Evolutionary conservation across 2,329 filamentous ascomycete species (phyloP).

Genomic region (Apiospora rasikravindrae): DNA sequence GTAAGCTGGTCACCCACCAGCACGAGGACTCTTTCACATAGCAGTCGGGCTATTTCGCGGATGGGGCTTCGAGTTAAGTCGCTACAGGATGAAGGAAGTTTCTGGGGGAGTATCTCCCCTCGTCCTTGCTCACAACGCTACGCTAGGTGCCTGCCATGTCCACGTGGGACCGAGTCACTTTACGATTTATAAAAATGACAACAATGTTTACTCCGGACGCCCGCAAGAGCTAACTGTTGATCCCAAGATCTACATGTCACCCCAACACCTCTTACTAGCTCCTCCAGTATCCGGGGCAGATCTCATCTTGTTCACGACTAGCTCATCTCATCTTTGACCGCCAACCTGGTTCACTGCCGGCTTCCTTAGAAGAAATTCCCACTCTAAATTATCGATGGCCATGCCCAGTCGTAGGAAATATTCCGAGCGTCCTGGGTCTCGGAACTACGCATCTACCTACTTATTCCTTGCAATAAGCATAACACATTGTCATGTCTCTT

Average conservation of each 20-base stretch:
- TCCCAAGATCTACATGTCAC: not conserved
- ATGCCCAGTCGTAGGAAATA: not conserved
- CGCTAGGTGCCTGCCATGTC: not conserved
- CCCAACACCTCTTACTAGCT: not conserved
- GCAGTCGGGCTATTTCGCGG: too few relatives aligned
- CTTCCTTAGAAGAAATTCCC: not conserved
- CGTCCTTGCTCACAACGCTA: not conserved
- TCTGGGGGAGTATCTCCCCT: not conserved
- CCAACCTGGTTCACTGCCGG: not conserved
- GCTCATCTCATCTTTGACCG: not conserved
- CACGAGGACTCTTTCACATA: too few relatives aligned
- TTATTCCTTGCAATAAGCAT: too few relatives aligned
- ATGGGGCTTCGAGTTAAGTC: not conserved
- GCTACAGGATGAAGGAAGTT: not conserved
- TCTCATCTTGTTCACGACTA: not conserved
- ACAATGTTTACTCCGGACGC: not conserved
- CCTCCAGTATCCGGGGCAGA: not conserved
- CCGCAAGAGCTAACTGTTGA: not conserved
- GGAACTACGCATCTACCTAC: not conserved
- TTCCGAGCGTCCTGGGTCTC: not conserved
- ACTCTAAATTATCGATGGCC: not conserved
- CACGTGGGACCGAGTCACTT: not conserved
- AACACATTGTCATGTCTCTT: not conserved
- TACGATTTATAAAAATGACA: not conserved
- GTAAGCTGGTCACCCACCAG: too few relatives aligned